Percentiles rank a stretch among this genome's conserved stretches.
phyloP scores from a whole-genome alignment of 2,329 filamentous ascomycete genomes.

The Sarocladiaceae sp. region DNA sequence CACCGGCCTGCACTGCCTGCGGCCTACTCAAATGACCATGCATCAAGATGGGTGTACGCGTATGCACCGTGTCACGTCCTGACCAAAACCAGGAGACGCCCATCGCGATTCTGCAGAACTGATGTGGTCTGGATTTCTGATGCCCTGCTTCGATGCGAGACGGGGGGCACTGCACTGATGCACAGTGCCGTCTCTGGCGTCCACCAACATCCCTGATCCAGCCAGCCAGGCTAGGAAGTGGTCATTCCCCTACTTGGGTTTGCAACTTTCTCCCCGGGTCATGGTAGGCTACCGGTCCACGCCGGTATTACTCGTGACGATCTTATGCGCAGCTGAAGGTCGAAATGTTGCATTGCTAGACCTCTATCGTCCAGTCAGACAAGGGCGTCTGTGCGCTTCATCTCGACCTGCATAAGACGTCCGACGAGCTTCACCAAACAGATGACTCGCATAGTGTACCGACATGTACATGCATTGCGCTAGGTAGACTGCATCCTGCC shows the following conservation, averaged over 20 bases:
- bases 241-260: no score
- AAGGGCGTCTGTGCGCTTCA: not conserved
- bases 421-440: slow-evolving; percentile 5
- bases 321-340: slow-evolving; percentile 1
- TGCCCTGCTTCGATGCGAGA: not conserved
- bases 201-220: not conserved
- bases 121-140: not conserved
- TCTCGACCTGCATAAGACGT: slow-evolving; percentile 1
- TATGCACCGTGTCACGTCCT: not conserved
- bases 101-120: not conserved
- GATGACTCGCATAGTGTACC: slow-evolving; percentile 8
- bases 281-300: not conserved
- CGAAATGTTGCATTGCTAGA: not conserved
- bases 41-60: not conserved
- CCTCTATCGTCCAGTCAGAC: not conserved
- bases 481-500: not conserved
- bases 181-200: not conserved
- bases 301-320: slow-evolving; percentile 6
- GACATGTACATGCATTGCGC: slow-evolving; percentile 4
- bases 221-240: slow-evolving; percentile 1
- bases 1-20: not conserved
- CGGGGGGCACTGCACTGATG: not conserved
- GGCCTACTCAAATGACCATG: not conserved
- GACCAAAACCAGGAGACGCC: not conserved
- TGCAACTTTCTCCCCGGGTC: not conserved